phyloP scores from a whole-genome alignment of 1,284 basidiomycete species.

The Ganoderma boninense region DNA sequence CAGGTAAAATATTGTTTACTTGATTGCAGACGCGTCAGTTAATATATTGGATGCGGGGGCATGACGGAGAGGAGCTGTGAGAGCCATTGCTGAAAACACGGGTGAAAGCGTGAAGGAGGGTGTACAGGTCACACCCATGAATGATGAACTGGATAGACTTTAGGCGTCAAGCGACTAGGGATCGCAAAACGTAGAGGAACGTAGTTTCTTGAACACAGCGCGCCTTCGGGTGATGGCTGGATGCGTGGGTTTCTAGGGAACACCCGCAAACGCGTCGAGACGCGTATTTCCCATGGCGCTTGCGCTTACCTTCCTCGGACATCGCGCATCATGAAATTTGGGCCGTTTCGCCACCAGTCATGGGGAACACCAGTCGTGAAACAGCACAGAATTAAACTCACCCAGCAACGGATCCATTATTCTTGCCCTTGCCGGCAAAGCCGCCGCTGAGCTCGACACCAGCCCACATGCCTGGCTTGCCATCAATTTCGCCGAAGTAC shows the following conservation, averaged over 20 bases:
- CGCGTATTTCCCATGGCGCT: no score
- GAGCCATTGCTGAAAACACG: background rate
- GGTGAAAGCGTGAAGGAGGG: background rate
- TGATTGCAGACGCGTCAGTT: background rate
- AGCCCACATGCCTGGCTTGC: conserved; percentile 89
- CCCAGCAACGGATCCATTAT: conserved; percentile 92
- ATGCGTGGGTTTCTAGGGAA: background rate
- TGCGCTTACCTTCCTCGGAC: background rate
- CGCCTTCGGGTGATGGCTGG: background rate
- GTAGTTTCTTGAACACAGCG: background rate
- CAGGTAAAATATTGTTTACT: conserved; percentile 91
- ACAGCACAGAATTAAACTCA: conserved; percentile 50
- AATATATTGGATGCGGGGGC: background rate
- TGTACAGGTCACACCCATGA: background rate
- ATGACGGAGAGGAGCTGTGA: background rate
- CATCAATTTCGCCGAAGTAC: conserved; percentile 85
- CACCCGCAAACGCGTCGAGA: background rate
- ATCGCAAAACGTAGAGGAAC: background rate
- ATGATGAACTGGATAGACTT: background rate
- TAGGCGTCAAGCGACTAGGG: background rate
- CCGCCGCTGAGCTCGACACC: conserved; percentile 90
- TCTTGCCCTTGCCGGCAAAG: conserved; percentile 94
- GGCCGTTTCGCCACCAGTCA: background rate
- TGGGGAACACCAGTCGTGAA: background rate
- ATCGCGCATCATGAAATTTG: background rate